phyloP scores from a whole-genome alignment of 352 stramenopile species.

The Phytophthora macrochlamydospora region DNA sequence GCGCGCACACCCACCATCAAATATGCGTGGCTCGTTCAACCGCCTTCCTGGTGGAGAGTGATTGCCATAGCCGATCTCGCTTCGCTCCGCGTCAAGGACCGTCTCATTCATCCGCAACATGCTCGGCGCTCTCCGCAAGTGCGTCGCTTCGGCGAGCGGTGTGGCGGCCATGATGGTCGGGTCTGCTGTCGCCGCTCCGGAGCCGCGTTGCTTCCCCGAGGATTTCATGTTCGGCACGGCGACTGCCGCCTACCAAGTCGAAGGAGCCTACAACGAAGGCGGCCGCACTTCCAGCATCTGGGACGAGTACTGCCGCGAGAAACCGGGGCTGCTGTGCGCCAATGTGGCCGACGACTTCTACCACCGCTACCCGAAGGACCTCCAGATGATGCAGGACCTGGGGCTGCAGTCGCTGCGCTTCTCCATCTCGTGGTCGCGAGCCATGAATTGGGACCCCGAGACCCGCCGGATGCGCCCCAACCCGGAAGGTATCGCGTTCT shows the following conservation, averaged over 20 bases:
- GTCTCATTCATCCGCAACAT: constrained; percentile 2
- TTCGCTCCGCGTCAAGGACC: constrained; percentile 1
- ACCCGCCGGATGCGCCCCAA: constrained; percentile 27
- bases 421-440: constrained; percentile 35
- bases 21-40: constrained; percentile 13
- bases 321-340: constrained; percentile 68
- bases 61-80: constrained; percentile 9
- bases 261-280: constrained; percentile 25
- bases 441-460: constrained; percentile 30
- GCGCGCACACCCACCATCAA: constrained; percentile 17
- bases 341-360: constrained; percentile 93
- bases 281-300: constrained; percentile 32
- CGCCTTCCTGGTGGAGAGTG: constrained; percentile 1
- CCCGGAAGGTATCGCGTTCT: constrained; percentile 32
- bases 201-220: constrained; percentile 24
- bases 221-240: constrained; percentile 36
- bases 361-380: constrained; percentile 82
- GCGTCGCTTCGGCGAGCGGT: constrained; percentile 1
- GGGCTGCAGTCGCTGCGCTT: constrained; percentile 87
- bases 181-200: constrained; percentile 1
- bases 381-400: constrained; percentile 85
- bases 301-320: constrained; percentile 29
- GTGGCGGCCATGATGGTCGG: constrained; percentile 4
- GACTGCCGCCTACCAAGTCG: constrained; percentile 32
- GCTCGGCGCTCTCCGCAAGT: constrained; percentile 16